Percentiles rank a stretch among this genome's conserved stretches.
Evolutionary conservation across 768 basidiomycete genomes (phyloP).

Genomic region (Tubosaeta brunneosetosa): DNA sequence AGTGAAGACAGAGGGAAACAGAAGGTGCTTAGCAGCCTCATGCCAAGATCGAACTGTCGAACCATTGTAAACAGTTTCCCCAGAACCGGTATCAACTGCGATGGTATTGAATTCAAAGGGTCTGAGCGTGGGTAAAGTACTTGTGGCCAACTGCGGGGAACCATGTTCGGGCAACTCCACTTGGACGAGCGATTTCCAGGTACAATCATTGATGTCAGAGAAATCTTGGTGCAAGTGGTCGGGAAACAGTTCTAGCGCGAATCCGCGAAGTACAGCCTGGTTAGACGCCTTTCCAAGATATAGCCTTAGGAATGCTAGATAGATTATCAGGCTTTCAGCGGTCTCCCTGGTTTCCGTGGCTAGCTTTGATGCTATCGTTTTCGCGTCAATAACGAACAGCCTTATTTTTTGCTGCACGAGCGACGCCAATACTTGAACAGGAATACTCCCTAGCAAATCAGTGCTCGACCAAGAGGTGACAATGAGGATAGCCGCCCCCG

Average conservation of each 20-base stretch:
- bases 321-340: slow-evolving; percentile 55
- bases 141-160: slow-evolving; percentile 16
- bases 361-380: slow-evolving; percentile 40
- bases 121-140: slow-evolving; percentile 38
- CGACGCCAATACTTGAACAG: slow-evolving; percentile 39
- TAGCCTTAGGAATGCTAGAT: slow-evolving; percentile 80
- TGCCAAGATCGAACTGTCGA: slow-evolving; percentile 71
- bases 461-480: slow-evolving; percentile 68
- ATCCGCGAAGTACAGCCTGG: slow-evolving; percentile 46
- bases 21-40: slow-evolving; percentile 79
- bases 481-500: slow-evolving; percentile 67
- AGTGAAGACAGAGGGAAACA: slow-evolving; percentile 81
- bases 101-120: slow-evolving; percentile 72
- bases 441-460: slow-evolving; percentile 69
- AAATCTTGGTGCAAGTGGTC: slow-evolving; percentile 42
- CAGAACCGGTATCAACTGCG: slow-evolving; percentile 55
- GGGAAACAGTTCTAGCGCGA: slow-evolving; percentile 46
- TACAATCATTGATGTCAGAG: slow-evolving; percentile 49
- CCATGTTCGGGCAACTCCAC: slow-evolving; percentile 39
- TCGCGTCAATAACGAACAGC: slow-evolving; percentile 58
- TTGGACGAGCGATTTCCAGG: slow-evolving; percentile 66
- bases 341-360: slow-evolving; percentile 36
- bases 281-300: slow-evolving; percentile 67
- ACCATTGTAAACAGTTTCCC: slow-evolving; percentile 56
- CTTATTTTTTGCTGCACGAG: slow-evolving; percentile 49